Conservation (phyloP, 345 rosid genomes). For the Salix dunnii region DNA sequence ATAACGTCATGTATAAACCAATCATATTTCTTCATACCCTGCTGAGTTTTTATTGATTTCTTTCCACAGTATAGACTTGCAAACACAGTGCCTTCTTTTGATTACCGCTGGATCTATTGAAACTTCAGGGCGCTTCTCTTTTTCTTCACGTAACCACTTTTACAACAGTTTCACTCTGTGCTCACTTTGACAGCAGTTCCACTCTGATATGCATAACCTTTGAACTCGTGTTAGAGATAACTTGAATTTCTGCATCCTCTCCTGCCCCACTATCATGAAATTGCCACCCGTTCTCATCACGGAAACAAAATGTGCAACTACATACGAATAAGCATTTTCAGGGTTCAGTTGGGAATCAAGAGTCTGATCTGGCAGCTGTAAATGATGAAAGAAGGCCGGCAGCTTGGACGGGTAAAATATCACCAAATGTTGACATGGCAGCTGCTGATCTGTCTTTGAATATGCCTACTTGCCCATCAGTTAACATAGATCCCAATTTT, state of each 20-base stretch:
- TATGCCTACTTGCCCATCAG: slow-evolving; percentile 95
- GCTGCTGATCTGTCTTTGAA: slow-evolving; percentile 96
- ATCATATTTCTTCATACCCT: neutral
- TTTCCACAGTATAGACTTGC: neutral
- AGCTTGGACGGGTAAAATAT: slow-evolving; percentile 91
- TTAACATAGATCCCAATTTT: slow-evolving; percentile 85
- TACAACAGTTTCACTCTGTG: neutral
- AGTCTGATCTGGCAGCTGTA: slow-evolving; percentile 55
- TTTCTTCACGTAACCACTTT: neutral
- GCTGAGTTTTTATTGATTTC: neutral
- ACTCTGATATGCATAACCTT: neutral
- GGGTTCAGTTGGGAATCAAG: neutral
- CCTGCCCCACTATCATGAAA: neutral
- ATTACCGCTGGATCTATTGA: neutral
- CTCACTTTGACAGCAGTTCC: neutral
- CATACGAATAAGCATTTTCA: neutral
- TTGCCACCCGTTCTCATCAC: neutral
- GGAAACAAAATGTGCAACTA: neutral
- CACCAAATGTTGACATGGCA: slow-evolving; percentile 95
- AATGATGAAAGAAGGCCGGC: slow-evolving; percentile 97
- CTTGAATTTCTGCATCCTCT: neutral
- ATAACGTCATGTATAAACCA: neutral
- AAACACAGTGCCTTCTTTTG: neutral
- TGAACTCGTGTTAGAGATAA: neutral
- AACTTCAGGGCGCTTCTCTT: neutral